Evolutionary conservation across 176 grass and related monocot genomes (phyloP).

Genomic region (Cocos nucifera): DNA sequence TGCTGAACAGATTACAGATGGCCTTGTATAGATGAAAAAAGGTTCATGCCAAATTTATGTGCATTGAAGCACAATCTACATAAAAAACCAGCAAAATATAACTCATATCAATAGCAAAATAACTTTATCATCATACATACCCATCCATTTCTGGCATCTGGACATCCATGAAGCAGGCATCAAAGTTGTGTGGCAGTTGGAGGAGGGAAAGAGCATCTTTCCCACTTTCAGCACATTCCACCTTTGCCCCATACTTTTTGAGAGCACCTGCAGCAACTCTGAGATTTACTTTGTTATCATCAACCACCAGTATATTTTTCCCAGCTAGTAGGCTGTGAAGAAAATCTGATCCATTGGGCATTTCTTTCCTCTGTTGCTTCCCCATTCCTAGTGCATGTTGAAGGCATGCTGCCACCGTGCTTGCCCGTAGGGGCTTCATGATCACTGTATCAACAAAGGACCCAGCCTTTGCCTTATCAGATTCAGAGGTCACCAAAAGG

Average conservation of each 20-base stretch:
- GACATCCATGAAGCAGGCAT: constrained; percentile 96
- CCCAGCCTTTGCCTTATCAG: constrained; percentile 40
- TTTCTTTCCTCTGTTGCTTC: constrained; percentile 37
- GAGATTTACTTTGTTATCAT: constrained; percentile 94
- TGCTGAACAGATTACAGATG: too few species aligned
- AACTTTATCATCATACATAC: constrained; percentile 41
- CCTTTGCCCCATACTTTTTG: constrained; percentile 74
- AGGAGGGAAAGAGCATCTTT: constrained; percentile 61
- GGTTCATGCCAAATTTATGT: too few species aligned
- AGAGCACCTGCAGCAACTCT: constrained; percentile 68
- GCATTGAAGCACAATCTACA: too few species aligned
- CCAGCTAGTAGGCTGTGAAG: constrained; percentile 54
- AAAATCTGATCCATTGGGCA: constrained; percentile 39
- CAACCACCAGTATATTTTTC: constrained; percentile 93
- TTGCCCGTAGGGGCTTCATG: constrained; percentile 80
- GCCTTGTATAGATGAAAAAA: too few species aligned
- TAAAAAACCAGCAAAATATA: too few species aligned
- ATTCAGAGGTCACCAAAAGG: constrained; percentile 69
- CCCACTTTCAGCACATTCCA: constrained; percentile 83
- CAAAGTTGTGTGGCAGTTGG: constrained; percentile 61
- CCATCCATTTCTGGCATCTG: constrained; percentile 99
- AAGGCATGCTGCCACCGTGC: constrained; percentile 76
- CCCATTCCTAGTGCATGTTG: constrained; percentile 53
- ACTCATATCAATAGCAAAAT: not conserved
- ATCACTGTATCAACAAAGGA: constrained; percentile 56